Evolutionary conservation across 1,139 yeast species (phyloP), one percentile per base, ranked within the genome.

Genomic region (Diutina mesorugosa): DNA sequence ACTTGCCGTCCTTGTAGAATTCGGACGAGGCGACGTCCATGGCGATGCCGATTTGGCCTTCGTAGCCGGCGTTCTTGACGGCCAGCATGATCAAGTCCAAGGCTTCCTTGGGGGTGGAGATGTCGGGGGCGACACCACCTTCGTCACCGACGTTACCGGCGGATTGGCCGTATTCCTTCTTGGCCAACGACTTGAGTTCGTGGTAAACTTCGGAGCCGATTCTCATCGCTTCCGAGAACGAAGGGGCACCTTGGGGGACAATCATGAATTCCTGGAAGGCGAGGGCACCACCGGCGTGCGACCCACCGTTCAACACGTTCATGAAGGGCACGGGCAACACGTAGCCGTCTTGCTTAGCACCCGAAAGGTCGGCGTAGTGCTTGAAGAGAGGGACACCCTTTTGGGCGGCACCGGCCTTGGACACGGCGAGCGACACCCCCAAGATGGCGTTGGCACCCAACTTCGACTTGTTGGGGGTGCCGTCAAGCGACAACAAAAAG

Each of bases 61-160:
- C 85, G 86, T 90, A 90, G 70, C 98, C 98, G 65, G 97, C 96
- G 66, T 78, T 74, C 71, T 84, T 87, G 73, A 91, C 90, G 70
- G 97, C 89, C 63, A 77, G 85, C 67, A 83, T 81, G 73, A 91
- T 89, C 74, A 91, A 85, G 78, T 90, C 96, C 67, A 91, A 80
- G 66, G 97, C 97, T 81, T 91, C 97, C 74, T 83, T 88, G 71
- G 98, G 90, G 66, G 96, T 82, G 64, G 85, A 81, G 67, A 91
- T 84, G 77, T 89, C 88, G 74, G 98, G 98, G 68, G 97, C 97
- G 80, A 91, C 96, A 83, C 98, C 98, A 85, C 98, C 97, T 82
- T 91, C 97, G 77, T 91, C 98, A 84, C 98, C 98, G 72, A 91
- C 97, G 80, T 91, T 91, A 78, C 96, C 97, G 69, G 98, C 98